phyloP scores from a whole-genome alignment of 805 yeast species.

The Metschnikowia koreensis region DNA sequence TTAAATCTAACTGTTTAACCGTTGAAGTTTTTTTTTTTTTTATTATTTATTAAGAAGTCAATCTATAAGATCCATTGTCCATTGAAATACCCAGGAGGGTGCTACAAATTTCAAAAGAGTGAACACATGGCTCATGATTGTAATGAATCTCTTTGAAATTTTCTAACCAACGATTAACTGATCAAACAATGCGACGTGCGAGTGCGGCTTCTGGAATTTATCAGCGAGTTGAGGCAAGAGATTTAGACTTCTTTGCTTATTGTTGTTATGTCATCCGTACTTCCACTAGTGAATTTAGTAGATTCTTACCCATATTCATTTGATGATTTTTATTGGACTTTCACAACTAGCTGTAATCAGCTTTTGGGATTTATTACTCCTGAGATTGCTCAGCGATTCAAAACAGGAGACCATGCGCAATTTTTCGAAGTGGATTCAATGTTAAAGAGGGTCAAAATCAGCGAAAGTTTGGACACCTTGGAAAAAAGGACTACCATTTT shows the following conservation, averaged over 20 bases:
- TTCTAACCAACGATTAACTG: background rate
- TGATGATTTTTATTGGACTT: conserved; percentile 19
- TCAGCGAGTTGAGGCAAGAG: background rate
- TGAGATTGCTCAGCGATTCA: conserved; percentile 24
- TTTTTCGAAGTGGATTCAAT: background rate
- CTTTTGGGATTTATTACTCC: conserved; percentile 31
- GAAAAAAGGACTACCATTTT: conserved; percentile 44
- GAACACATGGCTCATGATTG: no score
- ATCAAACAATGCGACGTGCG: background rate
- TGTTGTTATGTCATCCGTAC: conserved; percentile 1
- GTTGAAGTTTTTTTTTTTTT: no score
- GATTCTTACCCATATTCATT: conserved; percentile 31
- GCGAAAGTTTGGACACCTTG: conserved; percentile 24
- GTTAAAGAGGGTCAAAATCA: conserved; percentile 1
- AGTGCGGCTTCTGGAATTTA: background rate
- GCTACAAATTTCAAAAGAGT: no score
- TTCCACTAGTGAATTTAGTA: conserved; percentile 24
- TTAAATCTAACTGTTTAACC: no score
- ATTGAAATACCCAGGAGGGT: no score
- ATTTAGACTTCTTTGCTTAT: background rate
- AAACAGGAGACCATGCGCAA: background rate
- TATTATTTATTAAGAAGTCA: background rate
- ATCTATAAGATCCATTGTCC: background rate
- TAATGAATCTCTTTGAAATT: no score
- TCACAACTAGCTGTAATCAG: conserved; percentile 30